These are phyloP conservation scores for Sphagnum magellanicum DNA, from an alignment of 228 moss, liverwort and hornwort species.

Conservation along the genomic window DNA sequence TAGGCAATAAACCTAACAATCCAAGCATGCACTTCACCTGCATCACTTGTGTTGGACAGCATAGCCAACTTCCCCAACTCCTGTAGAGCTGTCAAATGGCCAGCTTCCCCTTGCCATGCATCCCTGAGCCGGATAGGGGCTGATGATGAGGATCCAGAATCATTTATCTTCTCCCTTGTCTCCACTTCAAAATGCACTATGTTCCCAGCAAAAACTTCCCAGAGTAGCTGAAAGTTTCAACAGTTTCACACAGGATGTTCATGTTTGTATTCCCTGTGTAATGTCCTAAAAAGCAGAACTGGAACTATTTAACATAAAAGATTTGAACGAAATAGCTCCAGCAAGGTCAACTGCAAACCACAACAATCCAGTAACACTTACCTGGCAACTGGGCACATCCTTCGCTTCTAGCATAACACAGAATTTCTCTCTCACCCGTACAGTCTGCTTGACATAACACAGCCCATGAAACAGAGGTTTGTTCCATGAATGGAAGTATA, in stretches of 20 bases:
- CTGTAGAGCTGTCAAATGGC: slow-evolving; percentile 71
- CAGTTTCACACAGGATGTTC: too few species aligned
- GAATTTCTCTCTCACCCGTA: slow-evolving; percentile 42
- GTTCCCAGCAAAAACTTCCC: slow-evolving; percentile 69
- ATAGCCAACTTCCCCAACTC: slow-evolving; percentile 71
- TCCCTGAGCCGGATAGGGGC: slow-evolving; percentile 19
- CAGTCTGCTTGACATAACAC: slow-evolving; percentile 17
- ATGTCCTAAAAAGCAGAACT: too few species aligned
- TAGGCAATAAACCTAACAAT: too few species aligned
- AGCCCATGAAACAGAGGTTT: too few species aligned
- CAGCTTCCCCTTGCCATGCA: slow-evolving; percentile 61
- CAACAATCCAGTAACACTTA: slow-evolving; percentile 7
- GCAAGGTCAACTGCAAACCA: too few species aligned
- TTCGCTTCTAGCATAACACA: slow-evolving; percentile 29
- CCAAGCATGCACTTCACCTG: slow-evolving; percentile 30
- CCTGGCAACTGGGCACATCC: slow-evolving; percentile 38
- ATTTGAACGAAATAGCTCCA: too few species aligned
- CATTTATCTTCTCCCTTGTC: slow-evolving; percentile 38
- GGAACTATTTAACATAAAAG: too few species aligned
- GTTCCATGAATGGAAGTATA: not conserved
- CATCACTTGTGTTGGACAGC: slow-evolving; percentile 59
- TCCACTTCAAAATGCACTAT: slow-evolving; percentile 84
- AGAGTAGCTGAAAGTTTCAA: slow-evolving; percentile 37
- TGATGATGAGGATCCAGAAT: slow-evolving; percentile 46
- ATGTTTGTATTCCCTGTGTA: too few species aligned